Evolutionary conservation across 2,329 filamentous ascomycete genomes (phyloP), one percentile per base, ranked within the genome.

Genomic region (Oidium heveae): DNA sequence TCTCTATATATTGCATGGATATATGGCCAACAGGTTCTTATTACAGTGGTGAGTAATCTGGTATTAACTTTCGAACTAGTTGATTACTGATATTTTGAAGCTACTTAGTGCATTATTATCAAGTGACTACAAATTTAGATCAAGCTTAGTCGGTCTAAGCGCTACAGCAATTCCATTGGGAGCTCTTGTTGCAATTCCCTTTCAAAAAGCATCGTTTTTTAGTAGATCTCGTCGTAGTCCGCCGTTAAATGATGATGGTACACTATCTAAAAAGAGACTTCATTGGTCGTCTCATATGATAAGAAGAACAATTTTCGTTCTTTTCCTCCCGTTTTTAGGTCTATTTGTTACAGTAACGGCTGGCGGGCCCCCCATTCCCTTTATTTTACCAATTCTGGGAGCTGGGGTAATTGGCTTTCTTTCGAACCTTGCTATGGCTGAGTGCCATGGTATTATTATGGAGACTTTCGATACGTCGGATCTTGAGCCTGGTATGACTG

Each of bases 381-480:
- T 77, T 55, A 72, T 73, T n/a, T 68, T 80, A 0, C 84, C 83
- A 2, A 78, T 79, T 4, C 63, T 80, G 2, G 79, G 86, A 59
- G 79, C 81, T 0, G 75, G 73, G 0, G 64, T 77, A 4, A 74
- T 86, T 15, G 82, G 81, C 0, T 85, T 85, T 60, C 68, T 86
- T 5, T 82, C 80, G 1, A 80, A 79, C 53, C 73, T 89, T 10
- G 83, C 82, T 1, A 79, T 86, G 49, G 76, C 83, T 2, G 84
- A 88, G 66, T 86, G 83, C 65, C 77, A 82, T 58, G 82, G 83
- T 0, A 68, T 88, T 34, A 74, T 87, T 63, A 87, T 88, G 83
- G 83, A 87, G 63, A 80, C 79, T 0, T 88, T 82, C 64, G 84
- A 88, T 64, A 84, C 79, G n/a, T 85, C 80, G 43, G 84, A 88